A percentile compares a stretch with the other conserved stretches of the same genome.
These are phyloP conservation scores for Tympanopsis confertula DNA, from an alignment of 2,329 filamentous ascomycete genomes.

Conservation along the genomic window DNA sequence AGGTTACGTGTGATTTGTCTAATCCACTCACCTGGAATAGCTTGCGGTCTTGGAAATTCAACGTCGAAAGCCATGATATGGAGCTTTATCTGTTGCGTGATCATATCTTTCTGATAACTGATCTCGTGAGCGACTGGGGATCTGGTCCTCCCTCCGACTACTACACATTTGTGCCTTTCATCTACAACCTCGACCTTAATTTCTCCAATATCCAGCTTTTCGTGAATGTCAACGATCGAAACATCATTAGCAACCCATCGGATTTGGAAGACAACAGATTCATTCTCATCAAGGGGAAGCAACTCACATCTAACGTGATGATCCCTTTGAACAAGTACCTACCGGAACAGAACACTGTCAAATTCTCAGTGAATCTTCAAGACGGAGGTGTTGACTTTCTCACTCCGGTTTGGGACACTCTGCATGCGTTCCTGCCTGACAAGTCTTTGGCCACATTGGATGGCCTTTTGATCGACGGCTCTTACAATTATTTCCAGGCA, in stretches of 20 bases:
- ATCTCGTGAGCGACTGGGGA: slow-evolving; percentile 85
- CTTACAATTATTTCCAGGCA: slow-evolving; percentile 70
- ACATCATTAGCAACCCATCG: slow-evolving; percentile 90
- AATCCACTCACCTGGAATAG: slow-evolving; percentile 79
- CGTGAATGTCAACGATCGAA: slow-evolving; percentile 89
- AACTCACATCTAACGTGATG: slow-evolving; percentile 53
- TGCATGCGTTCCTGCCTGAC: slow-evolving; percentile 63
- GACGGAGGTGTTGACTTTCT: slow-evolving; percentile 58
- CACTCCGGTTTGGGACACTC: slow-evolving; percentile 76
- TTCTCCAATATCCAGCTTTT: slow-evolving; percentile 67
- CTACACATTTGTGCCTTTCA: slow-evolving; percentile 79
- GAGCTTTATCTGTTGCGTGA: slow-evolving; percentile 85
- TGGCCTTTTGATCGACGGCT: slow-evolving; percentile 60
- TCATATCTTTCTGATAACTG: slow-evolving; percentile 80
- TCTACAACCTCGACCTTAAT: slow-evolving; percentile 67
- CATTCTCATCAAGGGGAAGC: slow-evolving; percentile 56
- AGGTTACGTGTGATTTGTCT: slow-evolving; percentile 73
- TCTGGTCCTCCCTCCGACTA: slow-evolving; percentile 78
- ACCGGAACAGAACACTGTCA: slow-evolving; percentile 65
- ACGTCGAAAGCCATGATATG: slow-evolving; percentile 61
- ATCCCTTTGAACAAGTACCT: slow-evolving; percentile 73
- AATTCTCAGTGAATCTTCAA: slow-evolving; percentile 62
- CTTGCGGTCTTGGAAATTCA: slow-evolving; percentile 74
- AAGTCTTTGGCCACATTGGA: slow-evolving; percentile 65
- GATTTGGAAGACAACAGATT: slow-evolving; percentile 86